Evolutionary conservation across 176 grass and related monocot genomes (phyloP), one percentile per base, ranked within the genome.

Genomic region (Eragrostis curvula): DNA sequence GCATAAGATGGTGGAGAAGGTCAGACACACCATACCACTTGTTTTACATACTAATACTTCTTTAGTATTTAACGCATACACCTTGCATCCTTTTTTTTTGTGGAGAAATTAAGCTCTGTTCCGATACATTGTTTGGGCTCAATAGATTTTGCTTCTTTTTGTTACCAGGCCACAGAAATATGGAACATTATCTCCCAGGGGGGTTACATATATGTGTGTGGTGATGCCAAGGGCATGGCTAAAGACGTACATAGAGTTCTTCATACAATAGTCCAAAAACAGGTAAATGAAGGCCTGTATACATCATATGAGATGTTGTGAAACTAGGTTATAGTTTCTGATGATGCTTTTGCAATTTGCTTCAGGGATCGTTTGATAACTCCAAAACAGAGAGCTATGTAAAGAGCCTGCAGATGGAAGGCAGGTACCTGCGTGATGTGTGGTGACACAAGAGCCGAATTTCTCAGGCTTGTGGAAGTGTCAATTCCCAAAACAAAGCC

Each of bases 171-270:
- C 16, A 41, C 85, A 45, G 88, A 95, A 27, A 89, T 98, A 82
- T 95, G 95, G 95, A 87, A 80, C 55, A 77, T 86, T 49, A 62
- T 93, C 59, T 95, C 95, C 1, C 79, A 84, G 32, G 92, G 92
- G 58, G 95, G 95, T 49, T 95, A 95, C 76, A 65, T 98, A 30
- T 98, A 98, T 76, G 95, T 98, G 11, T 98, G 95, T 64, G 95
- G 95, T 57, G 95, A 98, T 79, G 95, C 95, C 13, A 98, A 98
- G 80, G 92, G 95, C 42, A 98, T 98, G 92, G 95, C 95, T 32
- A 91, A 87, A 85, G 95, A 98, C 55, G 95, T 98, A 61, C 92
- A 98, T 77, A 88, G 95, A 60, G 72, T 89, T 62, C 86, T 98
- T 30, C 95, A 95, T 40, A 98, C 90, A 77, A 84, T 98, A 81